phyloP scores from a whole-genome alignment of 1,284 basidiomycete genomes.

The Trametes polyzona region DNA sequence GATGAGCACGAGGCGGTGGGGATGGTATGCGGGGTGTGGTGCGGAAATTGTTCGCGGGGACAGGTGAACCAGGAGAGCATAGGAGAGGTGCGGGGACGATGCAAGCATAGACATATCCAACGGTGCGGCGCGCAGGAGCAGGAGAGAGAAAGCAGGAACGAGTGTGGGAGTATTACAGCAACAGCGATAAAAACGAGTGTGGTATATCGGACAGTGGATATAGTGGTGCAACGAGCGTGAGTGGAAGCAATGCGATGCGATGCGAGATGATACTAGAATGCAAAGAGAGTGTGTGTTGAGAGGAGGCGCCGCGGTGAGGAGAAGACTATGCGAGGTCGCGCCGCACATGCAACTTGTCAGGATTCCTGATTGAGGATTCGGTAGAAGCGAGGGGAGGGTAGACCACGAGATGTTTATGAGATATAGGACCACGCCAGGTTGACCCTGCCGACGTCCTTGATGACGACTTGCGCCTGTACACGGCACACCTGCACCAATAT shows the following conservation, averaged over 20 bases:
- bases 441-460: slow-evolving; percentile 37
- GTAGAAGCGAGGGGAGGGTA: background rate
- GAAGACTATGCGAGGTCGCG: slow-evolving; percentile 1
- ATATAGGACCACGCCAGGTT: slow-evolving; percentile 37
- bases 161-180: slow-evolving; percentile 8
- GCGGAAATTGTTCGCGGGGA: background rate
- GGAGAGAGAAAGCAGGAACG: slow-evolving; percentile 9
- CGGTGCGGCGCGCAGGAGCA: slow-evolving; percentile 11
- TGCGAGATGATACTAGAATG: background rate
- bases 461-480: slow-evolving; percentile 34
- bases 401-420: slow-evolving; percentile 21
- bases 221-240: slow-evolving; percentile 22
- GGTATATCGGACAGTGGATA: slow-evolving; percentile 1
- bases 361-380: slow-evolving; percentile 3
- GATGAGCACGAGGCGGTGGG: background rate
- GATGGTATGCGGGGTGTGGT: background rate
- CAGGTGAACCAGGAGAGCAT: slow-evolving; percentile 4
- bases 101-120: slow-evolving; percentile 8
- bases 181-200: slow-evolving; percentile 4
- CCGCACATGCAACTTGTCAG: background rate
- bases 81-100: slow-evolving; percentile 1
- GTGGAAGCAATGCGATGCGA: background rate
- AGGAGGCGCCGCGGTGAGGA: slow-evolving; percentile 8
- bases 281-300: slow-evolving; percentile 15
- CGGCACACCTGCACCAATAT: slow-evolving; percentile 33